Evolutionary conservation across 305 asterid genomes (phyloP).

Genomic region (Andrographis paniculata): DNA sequence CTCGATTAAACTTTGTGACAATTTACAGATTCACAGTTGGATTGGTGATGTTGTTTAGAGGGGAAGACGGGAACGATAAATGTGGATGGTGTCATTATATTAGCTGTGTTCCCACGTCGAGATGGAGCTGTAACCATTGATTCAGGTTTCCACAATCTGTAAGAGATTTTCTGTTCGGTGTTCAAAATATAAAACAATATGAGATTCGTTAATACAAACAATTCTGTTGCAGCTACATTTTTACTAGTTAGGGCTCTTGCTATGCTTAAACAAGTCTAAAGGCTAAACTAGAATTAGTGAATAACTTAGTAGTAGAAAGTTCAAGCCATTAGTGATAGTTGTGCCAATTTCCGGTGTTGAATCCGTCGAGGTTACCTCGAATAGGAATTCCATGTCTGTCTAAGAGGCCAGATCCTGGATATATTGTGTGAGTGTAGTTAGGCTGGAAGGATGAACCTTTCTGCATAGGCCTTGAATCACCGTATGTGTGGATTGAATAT

Average conservation of each 20-base stretch:
- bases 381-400: conserved; percentile 77
- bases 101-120: conserved; percentile 88
- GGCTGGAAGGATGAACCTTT: conserved; percentile 35
- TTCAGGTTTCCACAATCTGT: not conserved
- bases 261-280: conserved; percentile 1
- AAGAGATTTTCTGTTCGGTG: not conserved
- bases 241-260: too few relatives aligned
- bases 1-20: conserved; percentile 35
- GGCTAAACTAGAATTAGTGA: conserved; percentile 14
- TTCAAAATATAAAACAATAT: too few relatives aligned
- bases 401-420: conserved; percentile 78
- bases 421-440: conserved; percentile 42
- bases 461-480: conserved; percentile 36
- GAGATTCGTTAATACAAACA: too few relatives aligned
- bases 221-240: too few relatives aligned
- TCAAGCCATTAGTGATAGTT: conserved; percentile 14
- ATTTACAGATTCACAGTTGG: conserved; percentile 56
- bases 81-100: conserved; percentile 89
- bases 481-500: conserved; percentile 45
- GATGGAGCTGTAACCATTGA: conserved; percentile 68
- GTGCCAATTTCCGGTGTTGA: conserved; percentile 41
- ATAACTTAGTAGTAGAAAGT: not conserved
- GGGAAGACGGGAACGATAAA: conserved; percentile 56
- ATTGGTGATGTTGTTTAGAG: conserved; percentile 64
- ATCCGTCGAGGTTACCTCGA: conserved; percentile 32